These are phyloP conservation scores for Sphagnurus paluster DNA, from an alignment of 1,284 basidiomycete genomes.

Conservation along the genomic window DNA sequence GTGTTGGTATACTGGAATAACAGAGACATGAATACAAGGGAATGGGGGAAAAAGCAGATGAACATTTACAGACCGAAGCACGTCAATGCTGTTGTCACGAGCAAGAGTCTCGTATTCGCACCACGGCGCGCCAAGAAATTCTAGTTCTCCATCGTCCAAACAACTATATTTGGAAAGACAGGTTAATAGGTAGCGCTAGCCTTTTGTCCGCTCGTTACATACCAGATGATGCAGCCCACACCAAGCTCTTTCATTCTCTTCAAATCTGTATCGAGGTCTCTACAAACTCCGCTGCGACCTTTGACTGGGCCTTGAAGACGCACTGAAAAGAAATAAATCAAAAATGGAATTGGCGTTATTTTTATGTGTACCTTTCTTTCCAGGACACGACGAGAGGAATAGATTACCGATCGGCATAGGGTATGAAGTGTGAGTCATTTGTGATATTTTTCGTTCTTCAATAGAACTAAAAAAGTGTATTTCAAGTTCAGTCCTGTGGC, in stretches of 20 bases:
- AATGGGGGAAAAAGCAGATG: not conserved
- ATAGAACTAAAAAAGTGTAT: no score
- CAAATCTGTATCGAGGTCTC: conserved; percentile 81
- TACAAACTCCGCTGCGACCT: conserved; percentile 82
- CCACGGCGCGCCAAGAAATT: conserved; percentile 85
- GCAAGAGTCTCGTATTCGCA: conserved; percentile 70
- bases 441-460: no score
- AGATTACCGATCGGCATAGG: conserved; percentile 76
- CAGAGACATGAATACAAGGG: conserved; percentile 9
- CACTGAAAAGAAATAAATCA: conserved; percentile 43
- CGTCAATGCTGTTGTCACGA: conserved; percentile 67
- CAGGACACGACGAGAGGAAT: conserved; percentile 90
- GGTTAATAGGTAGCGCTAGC: not conserved
- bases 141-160: conserved; percentile 85
- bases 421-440: not conserved
- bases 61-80: conserved; percentile 53
- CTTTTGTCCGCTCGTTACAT: conserved; percentile 20
- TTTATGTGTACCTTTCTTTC: conserved; percentile 86
- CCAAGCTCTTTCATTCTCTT: conserved; percentile 75
- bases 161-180: conserved; percentile 49
- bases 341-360: no score
- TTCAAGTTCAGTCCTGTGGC: no score
- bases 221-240: conserved; percentile 86
- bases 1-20: conserved; percentile 74
- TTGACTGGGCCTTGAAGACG: conserved; percentile 81